Conservation (phyloP, 2,329 filamentous ascomycete genomes). For the Trichophyton simii region DNA sequence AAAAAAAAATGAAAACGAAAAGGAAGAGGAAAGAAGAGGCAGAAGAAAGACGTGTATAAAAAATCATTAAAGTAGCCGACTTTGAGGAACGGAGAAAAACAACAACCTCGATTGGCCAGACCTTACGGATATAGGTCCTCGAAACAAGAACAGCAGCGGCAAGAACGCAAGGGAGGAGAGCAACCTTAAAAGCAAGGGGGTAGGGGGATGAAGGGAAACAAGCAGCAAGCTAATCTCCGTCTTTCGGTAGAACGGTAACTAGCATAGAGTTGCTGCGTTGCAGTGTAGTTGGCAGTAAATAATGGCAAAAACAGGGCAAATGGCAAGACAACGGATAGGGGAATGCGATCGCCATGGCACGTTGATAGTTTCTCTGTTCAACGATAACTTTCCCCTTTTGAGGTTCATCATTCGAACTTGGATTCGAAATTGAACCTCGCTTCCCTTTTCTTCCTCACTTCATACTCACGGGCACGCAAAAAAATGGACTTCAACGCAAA, state of each 20-base stretch:
- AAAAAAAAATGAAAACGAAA: conserved; percentile 3
- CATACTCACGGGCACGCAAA: neutral
- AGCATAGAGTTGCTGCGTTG: neutral
- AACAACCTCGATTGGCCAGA: neutral
- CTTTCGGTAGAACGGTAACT: neutral
- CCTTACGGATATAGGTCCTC: neutral
- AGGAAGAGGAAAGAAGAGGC: conserved; percentile 8
- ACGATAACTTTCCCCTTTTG: neutral
- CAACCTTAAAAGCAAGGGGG: neutral
- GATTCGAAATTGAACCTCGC: neutral
- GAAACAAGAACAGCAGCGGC: neutral
- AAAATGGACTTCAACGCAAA: neutral
- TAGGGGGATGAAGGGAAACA: neutral
- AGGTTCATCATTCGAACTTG: neutral
- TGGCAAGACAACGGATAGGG: neutral
- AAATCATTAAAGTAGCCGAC: neutral
- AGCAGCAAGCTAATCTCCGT: neutral
- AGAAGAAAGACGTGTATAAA: conserved; percentile 3
- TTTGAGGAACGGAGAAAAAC: neutral
- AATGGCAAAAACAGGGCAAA: neutral
- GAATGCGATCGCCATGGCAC: neutral
- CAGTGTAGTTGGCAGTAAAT: neutral
- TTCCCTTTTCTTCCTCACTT: neutral
- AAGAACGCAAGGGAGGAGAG: neutral
- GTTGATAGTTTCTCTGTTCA: neutral